A percentile compares a stretch with the other conserved stretches of the same genome.
phyloP scores from a whole-genome alignment of 1,284 basidiomycete species.

The Ceratobasidium papillatum region DNA sequence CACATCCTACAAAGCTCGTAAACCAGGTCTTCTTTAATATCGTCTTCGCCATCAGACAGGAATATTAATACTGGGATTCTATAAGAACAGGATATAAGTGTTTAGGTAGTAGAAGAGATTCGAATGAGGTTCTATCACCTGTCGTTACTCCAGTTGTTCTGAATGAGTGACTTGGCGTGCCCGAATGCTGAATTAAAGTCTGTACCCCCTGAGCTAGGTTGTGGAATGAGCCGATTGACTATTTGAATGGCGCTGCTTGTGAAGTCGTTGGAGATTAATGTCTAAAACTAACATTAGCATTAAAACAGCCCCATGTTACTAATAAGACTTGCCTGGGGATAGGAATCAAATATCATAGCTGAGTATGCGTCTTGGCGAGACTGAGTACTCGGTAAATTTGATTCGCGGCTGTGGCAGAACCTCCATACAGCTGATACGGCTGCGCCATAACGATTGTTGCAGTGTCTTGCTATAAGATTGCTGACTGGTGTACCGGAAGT shows the following conservation, averaged over 20 bases:
- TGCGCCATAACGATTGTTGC: conserved; percentile 64
- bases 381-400: conserved; percentile 53
- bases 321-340: conserved; percentile 54
- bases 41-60: conserved; percentile 66
- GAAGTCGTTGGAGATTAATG: conserved; percentile 57
- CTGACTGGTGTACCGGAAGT: conserved; percentile 59
- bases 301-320: conserved; percentile 51
- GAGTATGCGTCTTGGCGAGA: conserved; percentile 61
- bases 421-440: conserved; percentile 62
- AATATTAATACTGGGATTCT: conserved; percentile 68
- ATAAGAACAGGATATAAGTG: not conserved
- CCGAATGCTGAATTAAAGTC: conserved; percentile 59
- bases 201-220: conserved; percentile 58
- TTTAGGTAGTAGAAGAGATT: not conserved
- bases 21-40: conserved; percentile 55
- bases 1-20: conserved; percentile 60
- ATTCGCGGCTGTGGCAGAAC: conserved; percentile 64
- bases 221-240: conserved; percentile 54
- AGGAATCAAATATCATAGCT: conserved; percentile 60
- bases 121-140: conserved; percentile 53
- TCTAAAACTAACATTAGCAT: conserved; percentile 42
- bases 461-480: conserved; percentile 51
- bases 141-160: conserved; percentile 62
- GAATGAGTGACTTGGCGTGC: conserved; percentile 56
- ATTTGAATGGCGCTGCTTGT: conserved; percentile 59